These are phyloP conservation scores for Vitis cinerea DNA, from an alignment of 164 flowering plant species.

Conservation along the genomic window DNA sequence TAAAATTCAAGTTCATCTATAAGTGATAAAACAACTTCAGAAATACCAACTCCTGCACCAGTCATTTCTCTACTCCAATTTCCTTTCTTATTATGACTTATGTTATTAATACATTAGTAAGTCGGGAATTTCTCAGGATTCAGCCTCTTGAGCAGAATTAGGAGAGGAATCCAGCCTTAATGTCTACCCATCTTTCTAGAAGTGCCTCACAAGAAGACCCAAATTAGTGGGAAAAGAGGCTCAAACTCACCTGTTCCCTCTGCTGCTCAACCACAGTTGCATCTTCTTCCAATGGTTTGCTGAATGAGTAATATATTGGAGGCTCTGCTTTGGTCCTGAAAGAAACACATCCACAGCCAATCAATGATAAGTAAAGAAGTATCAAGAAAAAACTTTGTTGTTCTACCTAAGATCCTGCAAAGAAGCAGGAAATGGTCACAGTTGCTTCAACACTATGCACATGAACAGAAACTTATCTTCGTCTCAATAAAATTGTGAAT, in stretches of 20 bases:
- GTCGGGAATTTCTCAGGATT: too few species aligned
- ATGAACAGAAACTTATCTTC: constrained; percentile 95
- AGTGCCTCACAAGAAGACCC: neutral
- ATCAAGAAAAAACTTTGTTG: constrained; percentile 4
- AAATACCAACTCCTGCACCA: too few species aligned
- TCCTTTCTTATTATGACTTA: too few species aligned
- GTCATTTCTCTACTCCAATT: too few species aligned
- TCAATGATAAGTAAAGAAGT: constrained; percentile 13
- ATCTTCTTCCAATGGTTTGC: constrained; percentile 79
- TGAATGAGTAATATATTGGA: constrained; percentile 66
- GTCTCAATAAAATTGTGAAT: constrained; percentile 92
- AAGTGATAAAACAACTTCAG: too few species aligned
- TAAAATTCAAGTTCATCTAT: too few species aligned
- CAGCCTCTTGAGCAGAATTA: too few species aligned
- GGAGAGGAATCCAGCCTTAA: too few species aligned
- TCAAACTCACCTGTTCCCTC: constrained; percentile 64
- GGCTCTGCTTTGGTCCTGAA: constrained; percentile 92
- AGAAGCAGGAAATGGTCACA: constrained; percentile 26
- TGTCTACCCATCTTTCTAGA: too few species aligned
- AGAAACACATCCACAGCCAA: constrained; percentile 24
- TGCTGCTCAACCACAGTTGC: constrained; percentile 43
- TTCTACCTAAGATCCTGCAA: constrained; percentile 26
- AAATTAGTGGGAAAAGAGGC: neutral
- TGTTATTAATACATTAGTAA: too few species aligned
- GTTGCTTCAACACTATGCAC: constrained; percentile 58